A percentile compares a stretch with the other conserved stretches of the same genome.
phyloP scores from a whole-genome alignment of 192 early-diverging fungal species.

The Rhizoclosmatium globosum region DNA sequence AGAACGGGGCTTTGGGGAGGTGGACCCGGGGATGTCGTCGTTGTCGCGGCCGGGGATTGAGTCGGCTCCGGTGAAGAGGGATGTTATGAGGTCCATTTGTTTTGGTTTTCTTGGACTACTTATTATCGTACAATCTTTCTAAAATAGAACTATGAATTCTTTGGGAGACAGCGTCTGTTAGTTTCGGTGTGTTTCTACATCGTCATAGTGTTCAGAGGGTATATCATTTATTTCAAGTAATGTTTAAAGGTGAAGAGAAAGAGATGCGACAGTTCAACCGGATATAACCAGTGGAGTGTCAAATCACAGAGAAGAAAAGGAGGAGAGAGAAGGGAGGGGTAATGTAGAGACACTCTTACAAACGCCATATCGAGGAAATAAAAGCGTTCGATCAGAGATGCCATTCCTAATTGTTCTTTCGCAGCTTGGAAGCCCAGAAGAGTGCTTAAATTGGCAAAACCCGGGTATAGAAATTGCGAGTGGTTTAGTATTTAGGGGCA shows the following conservation, averaged over 20 bases:
- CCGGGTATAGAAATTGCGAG: constrained; percentile 10
- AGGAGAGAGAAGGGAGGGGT: not conserved
- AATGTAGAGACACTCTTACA: constrained; percentile 15
- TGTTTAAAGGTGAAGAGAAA: no score
- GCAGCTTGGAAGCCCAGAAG: constrained; percentile 11
- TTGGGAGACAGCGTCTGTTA: no score
- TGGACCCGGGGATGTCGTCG: not conserved
- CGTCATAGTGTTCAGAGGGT: no score
- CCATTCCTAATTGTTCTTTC: constrained; percentile 4
- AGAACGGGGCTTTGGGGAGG: not conserved
- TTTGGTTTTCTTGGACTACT: not conserved
- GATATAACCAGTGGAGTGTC: no score
- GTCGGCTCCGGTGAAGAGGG: not conserved
- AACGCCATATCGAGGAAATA: not conserved
- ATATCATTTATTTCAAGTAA: no score
- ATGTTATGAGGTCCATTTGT: not conserved
- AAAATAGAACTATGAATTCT: no score
- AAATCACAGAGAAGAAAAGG: no score
- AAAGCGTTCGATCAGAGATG: constrained; percentile 18
- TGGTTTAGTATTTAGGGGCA: constrained; percentile 18
- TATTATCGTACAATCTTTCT: no score
- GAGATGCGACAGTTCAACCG: no score
- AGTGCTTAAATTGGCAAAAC: not conserved
- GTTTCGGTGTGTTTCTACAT: no score
- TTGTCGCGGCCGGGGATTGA: not conserved